A percentile compares a stretch with the other conserved stretches of the same genome.
Evolutionary conservation across 1,284 basidiomycete species (phyloP).

Genomic region (Cutaneotrichosporon cyanovorans): DNA sequence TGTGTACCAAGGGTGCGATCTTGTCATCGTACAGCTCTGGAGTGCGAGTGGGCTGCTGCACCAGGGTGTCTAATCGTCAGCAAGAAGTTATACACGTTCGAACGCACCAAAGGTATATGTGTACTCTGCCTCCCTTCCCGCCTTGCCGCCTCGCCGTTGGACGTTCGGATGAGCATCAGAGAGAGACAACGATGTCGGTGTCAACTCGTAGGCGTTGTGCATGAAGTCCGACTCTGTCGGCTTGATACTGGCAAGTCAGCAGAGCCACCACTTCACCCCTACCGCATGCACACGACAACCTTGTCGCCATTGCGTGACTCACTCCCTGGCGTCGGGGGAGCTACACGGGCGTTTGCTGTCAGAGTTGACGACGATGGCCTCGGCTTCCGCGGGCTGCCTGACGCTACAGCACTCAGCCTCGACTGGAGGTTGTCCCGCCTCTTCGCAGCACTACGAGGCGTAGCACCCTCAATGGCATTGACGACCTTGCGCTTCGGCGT

Average conservation of each 20-base stretch:
- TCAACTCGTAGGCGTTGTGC: slow-evolving; percentile 33
- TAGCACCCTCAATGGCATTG: slow-evolving; percentile 12
- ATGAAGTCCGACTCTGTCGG: slow-evolving; percentile 34
- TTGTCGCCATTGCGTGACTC: slow-evolving; percentile 26
- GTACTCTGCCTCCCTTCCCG: slow-evolving; percentile 41
- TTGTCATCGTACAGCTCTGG: slow-evolving; percentile 47
- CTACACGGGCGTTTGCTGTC: not conserved
- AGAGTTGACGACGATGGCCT: not conserved
- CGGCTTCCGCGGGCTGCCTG: slow-evolving; percentile 4
- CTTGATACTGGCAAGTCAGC: slow-evolving; percentile 32
- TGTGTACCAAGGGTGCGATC: slow-evolving; percentile 49
- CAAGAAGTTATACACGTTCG: not conserved
- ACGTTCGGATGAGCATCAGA: slow-evolving; percentile 43
- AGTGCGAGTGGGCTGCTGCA: slow-evolving; percentile 44
- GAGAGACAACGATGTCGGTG: slow-evolving; percentile 31
- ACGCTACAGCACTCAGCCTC: slow-evolving; percentile 15
- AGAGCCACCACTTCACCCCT: slow-evolving; percentile 10
- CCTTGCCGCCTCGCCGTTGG: slow-evolving; percentile 42
- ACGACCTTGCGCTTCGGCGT: slow-evolving; percentile 16
- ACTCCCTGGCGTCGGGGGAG: not conserved
- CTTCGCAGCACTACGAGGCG: slow-evolving; percentile 12
- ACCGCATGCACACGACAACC: slow-evolving; percentile 43
- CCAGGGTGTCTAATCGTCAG: slow-evolving; percentile 39
- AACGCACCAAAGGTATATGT: slow-evolving; percentile 42
- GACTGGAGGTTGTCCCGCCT: slow-evolving; percentile 28